Evolutionary conservation across 495 filamentous ascomycete species (phyloP).

Genomic region (Penicillium bovifimosum): DNA sequence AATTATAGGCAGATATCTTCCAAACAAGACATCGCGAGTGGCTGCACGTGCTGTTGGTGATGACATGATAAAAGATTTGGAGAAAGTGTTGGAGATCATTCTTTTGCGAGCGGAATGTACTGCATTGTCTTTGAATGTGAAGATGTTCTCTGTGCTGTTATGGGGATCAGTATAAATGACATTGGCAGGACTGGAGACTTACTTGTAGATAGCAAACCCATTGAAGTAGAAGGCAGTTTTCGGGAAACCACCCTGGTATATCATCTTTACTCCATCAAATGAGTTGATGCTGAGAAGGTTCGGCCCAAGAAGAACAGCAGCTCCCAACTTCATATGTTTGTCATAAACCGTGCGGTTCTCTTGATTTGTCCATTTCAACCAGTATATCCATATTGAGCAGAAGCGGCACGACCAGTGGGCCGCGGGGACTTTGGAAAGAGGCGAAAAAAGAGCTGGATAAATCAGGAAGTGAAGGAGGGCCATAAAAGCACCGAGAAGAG

Average conservation of each 20-base stretch:
- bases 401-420: background rate
- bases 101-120: slow-evolving; percentile 4
- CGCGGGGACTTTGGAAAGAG: background rate
- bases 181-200: background rate
- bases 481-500: too few species aligned
- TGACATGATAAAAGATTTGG: slow-evolving; percentile 7
- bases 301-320: slow-evolving; percentile 3
- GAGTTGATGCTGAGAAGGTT: slow-evolving; percentile 3
- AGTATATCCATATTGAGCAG: background rate
- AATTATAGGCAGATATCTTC: background rate
- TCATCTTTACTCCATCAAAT: slow-evolving; percentile 6
- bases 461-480: too few species aligned
- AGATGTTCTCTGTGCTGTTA: slow-evolving; percentile 5
- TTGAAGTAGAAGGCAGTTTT: slow-evolving; percentile 9
- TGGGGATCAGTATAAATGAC: background rate
- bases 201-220: slow-evolving; percentile 7
- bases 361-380: slow-evolving; percentile 1
- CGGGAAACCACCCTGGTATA: slow-evolving; percentile 9
- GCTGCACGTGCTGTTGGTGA: slow-evolving; percentile 4
- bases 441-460: background rate
- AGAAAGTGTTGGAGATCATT: background rate
- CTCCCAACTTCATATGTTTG: slow-evolving; percentile 1
- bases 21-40: slow-evolving; percentile 5
- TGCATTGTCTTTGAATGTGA: slow-evolving; percentile 6
- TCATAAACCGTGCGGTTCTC: slow-evolving; percentile 7